A percentile compares a stretch with the other conserved stretches of the same genome.
These are phyloP conservation scores for Pilaira anomala DNA, from an alignment of 192 early-diverging fungal species.

Conservation along the genomic window DNA sequence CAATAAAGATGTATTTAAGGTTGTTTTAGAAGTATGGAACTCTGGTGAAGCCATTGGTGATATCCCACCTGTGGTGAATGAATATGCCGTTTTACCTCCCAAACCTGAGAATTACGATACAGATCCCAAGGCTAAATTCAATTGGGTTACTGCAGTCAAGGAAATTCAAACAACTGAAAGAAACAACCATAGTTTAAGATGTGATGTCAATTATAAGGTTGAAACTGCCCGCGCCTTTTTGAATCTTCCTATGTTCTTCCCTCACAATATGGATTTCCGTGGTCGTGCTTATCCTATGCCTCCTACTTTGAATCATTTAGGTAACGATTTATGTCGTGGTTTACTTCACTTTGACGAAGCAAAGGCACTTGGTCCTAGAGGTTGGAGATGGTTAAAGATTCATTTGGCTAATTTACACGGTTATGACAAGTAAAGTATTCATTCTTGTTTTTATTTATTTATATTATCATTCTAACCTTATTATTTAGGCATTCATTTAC, in stretches of 20 bases:
- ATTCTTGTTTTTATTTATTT: background rate
- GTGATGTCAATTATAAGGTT: slow-evolving; percentile 92
- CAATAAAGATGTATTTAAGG: slow-evolving; percentile 78
- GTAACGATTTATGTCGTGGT: slow-evolving; percentile 94
- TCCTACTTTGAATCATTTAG: slow-evolving; percentile 92
- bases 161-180: slow-evolving; percentile 57
- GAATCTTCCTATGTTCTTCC: slow-evolving; percentile 89
- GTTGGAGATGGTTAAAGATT: slow-evolving; percentile 92
- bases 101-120: slow-evolving; percentile 67
- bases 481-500: slow-evolving; percentile 67
- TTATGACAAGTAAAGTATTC: slow-evolving; percentile 69
- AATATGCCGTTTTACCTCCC: slow-evolving; percentile 42
- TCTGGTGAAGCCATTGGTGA: slow-evolving; percentile 68
- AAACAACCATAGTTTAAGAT: slow-evolving; percentile 84
- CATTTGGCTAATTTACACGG: slow-evolving; percentile 92
- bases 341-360: slow-evolving; percentile 81
- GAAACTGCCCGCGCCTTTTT: slow-evolving; percentile 90
- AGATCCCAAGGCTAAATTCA: slow-evolving; percentile 47
- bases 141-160: slow-evolving; percentile 54
- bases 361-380: slow-evolving; percentile 73
- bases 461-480: background rate
- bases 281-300: slow-evolving; percentile 98
- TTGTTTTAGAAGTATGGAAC: slow-evolving; percentile 87
- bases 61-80: slow-evolving; percentile 61
- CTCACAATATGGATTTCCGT: slow-evolving; percentile 96